A percentile compares a stretch with the other conserved stretches of the same genome.
Evolutionary conservation across 495 filamentous ascomycete species (phyloP).

Genomic region (Rhypophila decipiens): DNA sequence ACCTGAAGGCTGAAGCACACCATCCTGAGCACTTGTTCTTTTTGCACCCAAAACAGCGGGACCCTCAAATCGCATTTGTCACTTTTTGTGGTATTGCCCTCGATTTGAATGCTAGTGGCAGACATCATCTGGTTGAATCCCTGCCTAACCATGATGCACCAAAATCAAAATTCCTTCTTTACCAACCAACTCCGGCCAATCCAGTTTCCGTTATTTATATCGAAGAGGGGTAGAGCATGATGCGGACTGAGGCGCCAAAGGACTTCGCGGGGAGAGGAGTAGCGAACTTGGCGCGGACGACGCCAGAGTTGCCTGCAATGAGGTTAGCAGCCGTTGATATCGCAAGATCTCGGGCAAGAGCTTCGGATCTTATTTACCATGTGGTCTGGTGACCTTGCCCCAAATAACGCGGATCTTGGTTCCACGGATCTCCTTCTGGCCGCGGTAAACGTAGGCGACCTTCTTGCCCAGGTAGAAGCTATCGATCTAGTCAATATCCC

Average conservation of each 20-base stretch:
- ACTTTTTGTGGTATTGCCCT: conserved; percentile 33
- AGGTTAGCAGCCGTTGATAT: no score
- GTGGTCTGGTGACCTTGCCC: conserved; percentile 94
- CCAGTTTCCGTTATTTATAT: conserved; percentile 42
- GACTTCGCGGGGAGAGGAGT: conserved; percentile 89
- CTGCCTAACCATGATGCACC: conserved; percentile 49
- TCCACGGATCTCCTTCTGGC: conserved; percentile 82
- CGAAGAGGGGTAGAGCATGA: conserved; percentile 97
- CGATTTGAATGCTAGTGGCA: conserved; percentile 38
- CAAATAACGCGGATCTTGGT: conserved; percentile 98
- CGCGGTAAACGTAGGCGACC: conserved; percentile 95
- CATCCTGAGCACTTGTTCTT: conserved; percentile 14
- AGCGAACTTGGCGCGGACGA: conserved; percentile 93
- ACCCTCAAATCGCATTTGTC: conserved; percentile 29
- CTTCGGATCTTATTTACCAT: conserved; percentile 58
- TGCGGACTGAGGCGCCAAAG: conserved; percentile 92
- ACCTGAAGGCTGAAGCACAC: neutral
- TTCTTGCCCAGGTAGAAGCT: conserved; percentile 94
- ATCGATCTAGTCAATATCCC: conserved; percentile 20
- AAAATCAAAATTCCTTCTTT: conserved; percentile 45
- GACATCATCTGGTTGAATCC: conserved; percentile 41
- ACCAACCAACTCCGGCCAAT: conserved; percentile 49
- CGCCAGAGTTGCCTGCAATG: conserved; percentile 81
- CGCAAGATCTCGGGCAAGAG: no score
- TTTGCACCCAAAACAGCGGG: conserved; percentile 21